Percentiles rank a stretch among this genome's conserved stretches.
Evolutionary conservation across 2,329 filamentous ascomycete species (phyloP).

Genomic region (Nemania sp.): DNA sequence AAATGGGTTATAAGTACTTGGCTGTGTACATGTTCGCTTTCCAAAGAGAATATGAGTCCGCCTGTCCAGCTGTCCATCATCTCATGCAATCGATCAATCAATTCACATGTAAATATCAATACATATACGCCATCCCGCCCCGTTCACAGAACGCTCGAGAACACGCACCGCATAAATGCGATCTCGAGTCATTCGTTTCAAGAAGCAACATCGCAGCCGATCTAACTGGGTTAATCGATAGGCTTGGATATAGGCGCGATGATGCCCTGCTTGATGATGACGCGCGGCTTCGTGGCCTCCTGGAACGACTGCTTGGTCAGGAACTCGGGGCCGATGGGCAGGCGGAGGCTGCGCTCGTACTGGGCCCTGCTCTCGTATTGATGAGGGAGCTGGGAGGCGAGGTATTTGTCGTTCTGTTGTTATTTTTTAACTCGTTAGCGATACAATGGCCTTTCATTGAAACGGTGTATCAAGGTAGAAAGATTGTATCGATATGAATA

Average conservation of each 20-base stretch:
- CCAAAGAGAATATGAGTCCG: not conserved
- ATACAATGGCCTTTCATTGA: no score
- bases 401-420: conserved; percentile 79
- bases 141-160: not conserved
- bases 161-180: not conserved
- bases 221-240: conserved; percentile 34
- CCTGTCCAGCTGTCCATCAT: no score
- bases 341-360: conserved; percentile 84
- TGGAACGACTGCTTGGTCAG: conserved; percentile 95
- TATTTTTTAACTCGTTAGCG: no score
- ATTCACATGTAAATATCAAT: no score
- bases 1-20: no score
- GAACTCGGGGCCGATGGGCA: conserved; percentile 94
- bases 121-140: no score
- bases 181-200: not conserved
- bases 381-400: conserved; percentile 82
- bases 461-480: no score
- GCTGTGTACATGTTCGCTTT: no score
- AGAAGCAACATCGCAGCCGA: not conserved
- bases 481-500: not conserved
- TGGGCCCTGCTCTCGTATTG: conserved; percentile 86
- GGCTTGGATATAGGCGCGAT: conserved; percentile 88
- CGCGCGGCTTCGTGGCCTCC: conserved; percentile 82
- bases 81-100: no score
- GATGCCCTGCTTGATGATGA: conserved; percentile 88